Conservation (phyloP, 2,329 filamentous ascomycete genomes). For the Myriosclerotinia scirpicola region DNA sequence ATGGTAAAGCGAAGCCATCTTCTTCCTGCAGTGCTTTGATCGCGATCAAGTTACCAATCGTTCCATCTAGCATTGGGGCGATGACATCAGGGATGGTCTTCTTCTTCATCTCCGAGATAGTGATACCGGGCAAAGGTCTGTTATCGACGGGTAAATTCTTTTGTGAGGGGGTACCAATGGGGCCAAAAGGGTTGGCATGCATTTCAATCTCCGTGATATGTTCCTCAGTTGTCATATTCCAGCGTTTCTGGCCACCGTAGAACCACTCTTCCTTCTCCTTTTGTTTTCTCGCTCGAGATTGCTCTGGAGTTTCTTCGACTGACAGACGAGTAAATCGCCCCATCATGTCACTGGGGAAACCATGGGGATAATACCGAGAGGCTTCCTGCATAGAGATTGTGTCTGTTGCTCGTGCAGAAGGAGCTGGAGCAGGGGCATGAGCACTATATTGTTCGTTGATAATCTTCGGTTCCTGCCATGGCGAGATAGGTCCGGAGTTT, state of each 20-base stretch:
- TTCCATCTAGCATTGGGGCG: constrained; percentile 33
- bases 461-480: constrained; percentile 21
- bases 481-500: constrained; percentile 1
- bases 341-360: constrained; percentile 34
- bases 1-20: constrained; percentile 25
- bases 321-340: constrained; percentile 30
- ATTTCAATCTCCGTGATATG: constrained; percentile 31
- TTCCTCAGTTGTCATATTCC: constrained; percentile 34
- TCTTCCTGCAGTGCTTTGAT: constrained; percentile 31
- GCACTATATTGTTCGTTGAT: constrained; percentile 11
- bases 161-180: constrained; percentile 30
- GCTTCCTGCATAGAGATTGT: constrained; percentile 33
- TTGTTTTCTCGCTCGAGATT: constrained; percentile 24
- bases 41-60: constrained; percentile 35
- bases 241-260: constrained; percentile 37
- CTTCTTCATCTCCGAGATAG: constrained; percentile 32
- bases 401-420: constrained; percentile 27
- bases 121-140: constrained; percentile 27
- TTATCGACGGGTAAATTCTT: constrained; percentile 23
- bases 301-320: constrained; percentile 6
- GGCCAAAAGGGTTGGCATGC: constrained; percentile 25
- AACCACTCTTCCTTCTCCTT: constrained; percentile 36
- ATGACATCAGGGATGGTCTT: constrained; percentile 32
- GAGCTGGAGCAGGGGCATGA: background rate
- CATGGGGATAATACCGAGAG: constrained; percentile 37